These are phyloP conservation scores for Phylloporus sp. DNA, from an alignment of 768 basidiomycete genomes.

Conservation along the genomic window DNA sequence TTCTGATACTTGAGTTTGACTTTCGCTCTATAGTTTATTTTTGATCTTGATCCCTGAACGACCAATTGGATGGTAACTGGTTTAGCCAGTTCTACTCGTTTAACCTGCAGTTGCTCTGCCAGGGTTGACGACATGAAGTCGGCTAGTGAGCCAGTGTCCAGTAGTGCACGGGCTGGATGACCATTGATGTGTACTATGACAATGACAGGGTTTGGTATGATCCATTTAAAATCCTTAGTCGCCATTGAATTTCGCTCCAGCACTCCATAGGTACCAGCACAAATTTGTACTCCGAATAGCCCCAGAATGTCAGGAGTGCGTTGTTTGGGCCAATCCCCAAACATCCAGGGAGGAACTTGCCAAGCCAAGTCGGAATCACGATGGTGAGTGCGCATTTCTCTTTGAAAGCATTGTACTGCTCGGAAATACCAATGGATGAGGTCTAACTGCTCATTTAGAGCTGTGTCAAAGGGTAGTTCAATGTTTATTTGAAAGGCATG, in stretches of 20 bases:
- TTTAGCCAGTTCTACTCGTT: slow-evolving; percentile 11
- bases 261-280: not conserved
- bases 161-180: slow-evolving; percentile 5
- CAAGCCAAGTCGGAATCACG: too few species aligned
- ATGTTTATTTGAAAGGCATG: too few species aligned
- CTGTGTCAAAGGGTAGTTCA: too few species aligned
- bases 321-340: too few species aligned
- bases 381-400: too few species aligned
- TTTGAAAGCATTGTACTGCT: too few species aligned
- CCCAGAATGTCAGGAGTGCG: too few species aligned
- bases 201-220: slow-evolving; percentile 7
- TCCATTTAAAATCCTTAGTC: not conserved
- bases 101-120: slow-evolving; percentile 23
- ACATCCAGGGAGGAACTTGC: too few species aligned
- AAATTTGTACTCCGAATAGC: not conserved
- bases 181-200: slow-evolving; percentile 18
- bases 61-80: slow-evolving; percentile 28
- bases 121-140: slow-evolving; percentile 32
- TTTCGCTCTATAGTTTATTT: slow-evolving; percentile 16
- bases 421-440: too few species aligned
- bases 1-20: slow-evolving; percentile 14
- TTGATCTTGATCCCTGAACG: slow-evolving; percentile 26
- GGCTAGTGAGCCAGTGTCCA: slow-evolving; percentile 26
- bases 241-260: not conserved
- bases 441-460: too few species aligned